phyloP scores from a whole-genome alignment of 1,284 basidiomycete genomes.

The Paramarasmius palmivorus region DNA sequence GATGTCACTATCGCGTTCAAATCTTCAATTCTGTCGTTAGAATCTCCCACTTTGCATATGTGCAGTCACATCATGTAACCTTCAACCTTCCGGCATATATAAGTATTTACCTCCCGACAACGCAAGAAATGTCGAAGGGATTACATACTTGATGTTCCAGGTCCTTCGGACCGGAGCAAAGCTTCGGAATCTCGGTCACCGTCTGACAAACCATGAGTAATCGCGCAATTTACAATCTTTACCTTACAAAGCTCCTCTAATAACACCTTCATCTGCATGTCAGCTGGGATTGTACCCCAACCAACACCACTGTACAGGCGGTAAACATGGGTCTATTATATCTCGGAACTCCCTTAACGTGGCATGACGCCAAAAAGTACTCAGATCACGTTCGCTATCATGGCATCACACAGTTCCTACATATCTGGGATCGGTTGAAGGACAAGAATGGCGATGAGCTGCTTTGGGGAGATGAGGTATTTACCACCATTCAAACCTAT shows the following conservation, averaged over 20 bases:
- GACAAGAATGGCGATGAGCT: slow-evolving; percentile 90
- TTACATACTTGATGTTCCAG: too few relatives aligned
- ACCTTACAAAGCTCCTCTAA: slow-evolving; percentile 7
- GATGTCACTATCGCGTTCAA: neutral
- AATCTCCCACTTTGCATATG: too few relatives aligned
- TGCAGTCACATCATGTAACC: too few relatives aligned
- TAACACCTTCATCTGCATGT: neutral
- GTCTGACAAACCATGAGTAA: neutral
- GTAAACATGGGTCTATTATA: slow-evolving; percentile 87
- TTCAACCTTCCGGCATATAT: too few relatives aligned
- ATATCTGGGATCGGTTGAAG: slow-evolving; percentile 92
- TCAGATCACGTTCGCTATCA: slow-evolving; percentile 91
- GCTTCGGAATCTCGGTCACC: neutral
- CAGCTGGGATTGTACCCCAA: neutral
- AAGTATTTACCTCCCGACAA: too few relatives aligned
- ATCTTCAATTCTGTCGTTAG: neutral
- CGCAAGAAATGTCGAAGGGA: neutral
- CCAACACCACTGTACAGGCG: neutral
- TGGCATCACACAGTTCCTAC: slow-evolving; percentile 94
- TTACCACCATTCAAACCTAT: slow-evolving; percentile 8
- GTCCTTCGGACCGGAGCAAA: neutral
- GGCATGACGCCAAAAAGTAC: slow-evolving; percentile 88
- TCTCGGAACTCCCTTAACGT: slow-evolving; percentile 91
- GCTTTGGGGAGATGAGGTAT: slow-evolving; percentile 99
- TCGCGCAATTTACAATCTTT: slow-evolving; percentile 1